Conservation (phyloP, 2,329 filamentous ascomycete species). For the Fusarium aywerte region DNA sequence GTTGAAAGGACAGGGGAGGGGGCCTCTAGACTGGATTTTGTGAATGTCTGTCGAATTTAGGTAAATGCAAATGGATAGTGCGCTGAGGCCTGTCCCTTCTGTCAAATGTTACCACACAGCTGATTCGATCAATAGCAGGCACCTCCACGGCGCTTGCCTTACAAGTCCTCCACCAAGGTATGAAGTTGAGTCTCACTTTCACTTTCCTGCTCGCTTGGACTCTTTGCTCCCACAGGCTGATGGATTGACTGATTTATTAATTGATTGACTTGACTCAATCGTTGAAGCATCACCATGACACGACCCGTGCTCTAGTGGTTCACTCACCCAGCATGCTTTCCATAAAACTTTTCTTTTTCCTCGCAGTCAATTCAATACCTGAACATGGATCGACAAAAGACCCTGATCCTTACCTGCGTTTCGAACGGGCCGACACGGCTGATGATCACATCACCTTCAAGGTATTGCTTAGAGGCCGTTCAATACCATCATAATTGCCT, state of each 20-base stretch:
- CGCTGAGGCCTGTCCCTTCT: slow-evolving; percentile 1
- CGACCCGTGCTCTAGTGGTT: slow-evolving; percentile 23
- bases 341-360: neutral
- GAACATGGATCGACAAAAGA: slow-evolving; percentile 14
- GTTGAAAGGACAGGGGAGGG: neutral
- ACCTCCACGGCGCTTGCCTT: neutral
- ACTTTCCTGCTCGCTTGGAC: neutral
- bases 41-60: slow-evolving; percentile 6
- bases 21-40: slow-evolving; percentile 27
- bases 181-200: slow-evolving; percentile 10
- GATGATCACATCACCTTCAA: slow-evolving; percentile 6
- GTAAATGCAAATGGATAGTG: neutral
- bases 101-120: slow-evolving; percentile 12
- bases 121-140: slow-evolving; percentile 7
- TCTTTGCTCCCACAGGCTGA: slow-evolving; percentile 5
- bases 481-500: neutral
- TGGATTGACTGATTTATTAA: neutral
- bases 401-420: slow-evolving; percentile 1
- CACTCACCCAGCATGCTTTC: neutral
- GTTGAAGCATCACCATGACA: slow-evolving; percentile 22
- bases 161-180: neutral
- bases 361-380: slow-evolving; percentile 8
- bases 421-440: slow-evolving; percentile 13
- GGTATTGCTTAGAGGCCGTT: neutral
- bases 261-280: slow-evolving; percentile 9